phyloP scores from a whole-genome alignment of 176 grass and related monocot genomes.

The Neostapfia colusana region DNA sequence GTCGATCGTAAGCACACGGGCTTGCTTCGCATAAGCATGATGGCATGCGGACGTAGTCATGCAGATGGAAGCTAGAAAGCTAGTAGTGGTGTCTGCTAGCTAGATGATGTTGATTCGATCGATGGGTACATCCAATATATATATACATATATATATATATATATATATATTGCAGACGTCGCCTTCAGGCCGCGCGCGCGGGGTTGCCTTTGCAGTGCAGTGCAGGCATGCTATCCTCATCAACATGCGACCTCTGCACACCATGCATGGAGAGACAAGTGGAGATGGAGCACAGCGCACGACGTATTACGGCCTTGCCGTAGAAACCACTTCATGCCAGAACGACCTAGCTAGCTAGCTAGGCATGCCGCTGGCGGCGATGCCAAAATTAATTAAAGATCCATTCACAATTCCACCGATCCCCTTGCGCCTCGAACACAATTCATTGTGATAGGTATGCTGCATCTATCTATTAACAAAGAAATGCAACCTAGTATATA shows the following conservation, averaged over 20 bases:
- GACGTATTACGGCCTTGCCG: neutral
- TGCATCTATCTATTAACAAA: too few relatives aligned
- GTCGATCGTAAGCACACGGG: too few relatives aligned
- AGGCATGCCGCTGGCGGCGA: neutral
- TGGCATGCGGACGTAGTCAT: neutral
- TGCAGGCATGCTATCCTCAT: slow-evolving; percentile 14
- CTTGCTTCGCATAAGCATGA: slow-evolving; percentile 13
- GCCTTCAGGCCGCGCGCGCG: slow-evolving; percentile 9
- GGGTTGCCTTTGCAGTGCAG: slow-evolving; percentile 19
- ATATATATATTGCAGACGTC: slow-evolving; percentile 29
- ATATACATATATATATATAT: too few relatives aligned
- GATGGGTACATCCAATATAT: neutral
- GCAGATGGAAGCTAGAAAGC: neutral
- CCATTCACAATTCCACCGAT: neutral
- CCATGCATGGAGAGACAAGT: too few relatives aligned
- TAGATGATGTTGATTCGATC: slow-evolving; percentile 13
- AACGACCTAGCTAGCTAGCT: neutral
- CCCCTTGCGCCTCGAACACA: too few relatives aligned
- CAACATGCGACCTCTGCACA: slow-evolving; percentile 16
- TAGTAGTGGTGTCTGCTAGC: neutral
- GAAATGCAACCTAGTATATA: too few relatives aligned
- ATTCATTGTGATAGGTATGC: too few relatives aligned
- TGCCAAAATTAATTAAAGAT: neutral
- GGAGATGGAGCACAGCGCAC: neutral
- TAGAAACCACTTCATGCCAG: slow-evolving; percentile 19